A percentile compares a stretch with the other conserved stretches of the same genome.
Evolutionary conservation across 2,329 filamentous ascomycete species (phyloP).

Genomic region (Ascochyta rabiei): DNA sequence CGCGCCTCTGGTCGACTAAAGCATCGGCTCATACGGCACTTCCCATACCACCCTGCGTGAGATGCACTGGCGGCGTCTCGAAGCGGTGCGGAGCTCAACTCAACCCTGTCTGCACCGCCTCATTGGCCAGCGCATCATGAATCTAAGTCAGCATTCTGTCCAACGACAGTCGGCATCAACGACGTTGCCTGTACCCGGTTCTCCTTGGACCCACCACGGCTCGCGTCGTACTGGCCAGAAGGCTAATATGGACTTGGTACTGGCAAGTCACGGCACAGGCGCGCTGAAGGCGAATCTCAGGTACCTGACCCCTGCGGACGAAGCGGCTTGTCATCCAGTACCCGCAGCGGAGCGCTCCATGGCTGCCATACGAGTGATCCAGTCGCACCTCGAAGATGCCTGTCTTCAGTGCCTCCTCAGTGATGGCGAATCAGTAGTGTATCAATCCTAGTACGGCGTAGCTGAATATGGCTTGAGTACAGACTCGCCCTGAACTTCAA

Average conservation of each 20-base stretch:
- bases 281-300: conserved; percentile 23
- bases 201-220: conserved; percentile 28
- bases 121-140: conserved; percentile 33
- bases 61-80: conserved; percentile 28
- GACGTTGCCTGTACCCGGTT: conserved; percentile 27
- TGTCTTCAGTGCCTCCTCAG: conserved; percentile 28
- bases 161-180: conserved; percentile 36
- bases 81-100: conserved; percentile 17
- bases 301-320: conserved; percentile 32
- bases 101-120: conserved; percentile 25
- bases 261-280: conserved; percentile 36
- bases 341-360: conserved; percentile 30
- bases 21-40: conserved; percentile 31
- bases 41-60: conserved; percentile 35
- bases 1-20: conserved; percentile 22
- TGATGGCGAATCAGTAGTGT: conserved; percentile 24
- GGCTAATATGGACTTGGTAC: conserved; percentile 23
- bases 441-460: conserved; percentile 22
- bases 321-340: conserved; percentile 38
- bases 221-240: conserved; percentile 24
- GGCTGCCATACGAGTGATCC: conserved; percentile 32
- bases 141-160: conserved; percentile 23
- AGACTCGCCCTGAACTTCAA: conserved; percentile 16
- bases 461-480: conserved; percentile 31
- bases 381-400: conserved; percentile 29